Base-by-base conservation (phyloP, 257 asterid species). In the Anisodus tanguticus region DNA sequence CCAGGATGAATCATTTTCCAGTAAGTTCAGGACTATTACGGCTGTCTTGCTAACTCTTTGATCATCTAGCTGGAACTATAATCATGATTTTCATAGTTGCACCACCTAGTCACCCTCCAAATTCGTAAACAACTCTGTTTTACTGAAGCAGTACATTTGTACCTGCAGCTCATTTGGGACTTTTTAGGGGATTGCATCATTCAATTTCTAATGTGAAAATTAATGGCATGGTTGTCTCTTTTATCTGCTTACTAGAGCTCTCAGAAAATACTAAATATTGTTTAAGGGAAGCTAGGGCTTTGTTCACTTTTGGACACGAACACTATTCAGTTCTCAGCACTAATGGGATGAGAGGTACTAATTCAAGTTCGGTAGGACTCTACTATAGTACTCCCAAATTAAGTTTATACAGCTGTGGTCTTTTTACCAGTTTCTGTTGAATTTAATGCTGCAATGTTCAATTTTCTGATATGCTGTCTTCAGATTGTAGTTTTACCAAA, bases 1-100 rank as follows among this genome's bases (percentile, higher is more conserved):
- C 74, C 93, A 93, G 84, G 99, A 93, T 86, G 72, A 93, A 79
- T 91, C 99, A 57, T 97, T 97, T 84, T 93, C 99, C 80, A 93
- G 99, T 94, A 91, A 95, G 98, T 90, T 68, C 79, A 22, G 51
- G 69, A 47, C 49, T 58, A 77, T 69, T 66, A 39, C 64, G 62
- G 13, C 49, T 74, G 47, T 45, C 47, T 76, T 8, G 8, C 63
- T 53, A 51, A 76, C 22, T 53, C 69, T 19, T 62, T 62, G 69
- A 62, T 62, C 69, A 9, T 62, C 7, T 62, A 31, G 17, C 72
- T 76, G 54, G 19, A 26, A 47, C 41, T 63, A 3, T 83, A 59
- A 53, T 60, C 80, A 74, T 60, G 55, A 77, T 51, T 86, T 45
- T 76, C 81, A 13, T 53, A 26, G 72, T 66, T 66, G 45, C n/a